Percentiles rank a stretch among this genome's conserved stretches.
phyloP scores from a whole-genome alignment of 352 stramenopile genomes.

The Globisporangium paddicum region DNA sequence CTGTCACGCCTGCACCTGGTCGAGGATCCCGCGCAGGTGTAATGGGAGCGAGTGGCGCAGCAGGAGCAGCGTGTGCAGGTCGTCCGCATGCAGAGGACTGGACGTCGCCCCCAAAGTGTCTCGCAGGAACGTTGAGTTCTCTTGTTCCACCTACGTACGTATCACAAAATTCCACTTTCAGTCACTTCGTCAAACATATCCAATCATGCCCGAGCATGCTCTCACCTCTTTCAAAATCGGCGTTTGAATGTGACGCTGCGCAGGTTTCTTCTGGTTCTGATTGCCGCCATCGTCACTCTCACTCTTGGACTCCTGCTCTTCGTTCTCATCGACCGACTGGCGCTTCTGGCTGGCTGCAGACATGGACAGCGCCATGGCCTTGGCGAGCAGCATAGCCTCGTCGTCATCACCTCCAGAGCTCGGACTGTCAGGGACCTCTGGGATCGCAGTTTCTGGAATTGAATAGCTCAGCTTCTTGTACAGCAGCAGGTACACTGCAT shows the following conservation, averaged over 20 bases:
- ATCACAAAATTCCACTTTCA: background rate
- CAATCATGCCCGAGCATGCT: too few relatives aligned
- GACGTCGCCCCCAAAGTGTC: constrained; percentile 44
- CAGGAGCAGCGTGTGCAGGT: constrained; percentile 59
- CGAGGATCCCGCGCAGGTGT: constrained; percentile 32
- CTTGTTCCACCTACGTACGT: constrained; percentile 48
- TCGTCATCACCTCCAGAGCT: constrained; percentile 42
- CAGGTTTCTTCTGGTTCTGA: constrained; percentile 11
- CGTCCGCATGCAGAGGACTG: constrained; percentile 50
- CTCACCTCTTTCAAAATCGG: constrained; percentile 57
- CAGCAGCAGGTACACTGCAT: constrained; percentile 86
- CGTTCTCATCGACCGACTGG: constrained; percentile 25
- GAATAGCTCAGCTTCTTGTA: constrained; percentile 85
- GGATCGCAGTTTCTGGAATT: constrained; percentile 9
- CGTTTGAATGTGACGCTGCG: constrained; percentile 23
- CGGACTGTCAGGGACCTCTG: constrained; percentile 15
- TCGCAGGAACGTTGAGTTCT: constrained; percentile 55
- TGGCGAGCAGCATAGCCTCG: constrained; percentile 83
- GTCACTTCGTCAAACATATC: background rate
- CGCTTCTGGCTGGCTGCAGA: constrained; percentile 57
- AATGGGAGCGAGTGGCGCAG: constrained; percentile 45
- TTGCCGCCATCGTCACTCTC: constrained; percentile 2
- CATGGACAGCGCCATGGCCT: constrained; percentile 88
- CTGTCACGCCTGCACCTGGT: constrained; percentile 11
- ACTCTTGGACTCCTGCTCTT: constrained; percentile 4